Base-by-base conservation (phyloP, 768 basidiomycete genomes). In the Baorangia bicolor region DNA sequence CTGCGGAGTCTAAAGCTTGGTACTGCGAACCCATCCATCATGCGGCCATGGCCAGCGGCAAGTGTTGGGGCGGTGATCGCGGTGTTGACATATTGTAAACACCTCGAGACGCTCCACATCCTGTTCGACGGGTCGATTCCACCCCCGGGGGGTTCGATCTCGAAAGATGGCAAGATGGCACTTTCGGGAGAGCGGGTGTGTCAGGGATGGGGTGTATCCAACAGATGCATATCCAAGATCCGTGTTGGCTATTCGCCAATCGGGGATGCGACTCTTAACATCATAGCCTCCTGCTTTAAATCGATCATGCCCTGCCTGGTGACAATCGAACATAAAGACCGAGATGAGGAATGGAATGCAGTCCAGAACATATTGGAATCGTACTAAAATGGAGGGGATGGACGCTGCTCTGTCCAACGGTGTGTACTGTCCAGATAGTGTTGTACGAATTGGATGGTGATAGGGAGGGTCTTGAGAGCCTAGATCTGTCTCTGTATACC, bases 221-320 rank as follows among this genome's bases (percentile, higher is more conserved):
- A 65, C 35, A 40, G 47, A 27, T 45, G 3, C 4, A 58, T 67
- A 4, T 55, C 61, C 6, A 33, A 31, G 30, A n/a, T 67, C 1
- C 10, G 35, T 14, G 48, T 67, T 14, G 66, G 66, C 13, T 50
- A 49, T 49, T 65, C 66, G 13, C 63, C 61, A 0, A 56, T 68
- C 31, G 21, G 5, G 16, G 51, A 59, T n/a, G 48, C 38, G 9
- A 47, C 23, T 3, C 20, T 57, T 5, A 2, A 30, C 8, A 38
- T 14, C 6, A 51, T 65, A 4, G 61, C 59, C 6, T 28, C 46
- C 7, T 59, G 61, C 48, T 48, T 67, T 3, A 34, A 47, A n/a
- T 31, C 50, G 25, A 31, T 62, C 33, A 60, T 67, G 55, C 63
- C 63, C 6, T 33, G 45, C 6, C 30, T 62, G 46, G 33, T 38